Conservation (phyloP, 495 filamentous ascomycete genomes). For the Xanthoparmelia taractica region DNA sequence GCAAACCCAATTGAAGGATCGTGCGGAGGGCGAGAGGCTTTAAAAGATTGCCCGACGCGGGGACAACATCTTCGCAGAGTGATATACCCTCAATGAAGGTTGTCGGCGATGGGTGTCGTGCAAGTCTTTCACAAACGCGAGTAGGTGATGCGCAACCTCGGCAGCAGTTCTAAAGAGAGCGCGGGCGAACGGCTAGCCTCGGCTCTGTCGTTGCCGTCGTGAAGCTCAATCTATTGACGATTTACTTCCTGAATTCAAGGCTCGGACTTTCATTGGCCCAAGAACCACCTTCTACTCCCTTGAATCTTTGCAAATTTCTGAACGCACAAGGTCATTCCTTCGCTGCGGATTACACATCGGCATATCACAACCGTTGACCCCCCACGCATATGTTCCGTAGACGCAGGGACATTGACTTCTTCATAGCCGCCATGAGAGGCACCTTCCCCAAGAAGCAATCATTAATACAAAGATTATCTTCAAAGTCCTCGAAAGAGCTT, state of each 20-base stretch:
- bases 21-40: neutral
- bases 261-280: neutral
- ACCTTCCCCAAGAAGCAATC: neutral
- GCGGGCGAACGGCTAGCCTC: neutral
- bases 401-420: neutral
- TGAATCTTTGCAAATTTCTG: neutral
- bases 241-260: neutral
- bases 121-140: no score
- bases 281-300: neutral
- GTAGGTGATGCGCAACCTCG: no score
- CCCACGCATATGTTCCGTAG: neutral
- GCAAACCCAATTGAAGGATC: neutral
- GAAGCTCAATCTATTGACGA: neutral
- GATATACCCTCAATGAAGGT: neutral
- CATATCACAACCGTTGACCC: neutral
- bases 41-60: neutral
- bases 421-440: constrained; percentile 9
- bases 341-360: neutral
- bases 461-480: neutral
- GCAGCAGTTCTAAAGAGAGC: no score
- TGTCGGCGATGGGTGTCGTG: neutral
- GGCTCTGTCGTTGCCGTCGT: neutral
- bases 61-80: neutral
- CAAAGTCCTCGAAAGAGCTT: neutral
- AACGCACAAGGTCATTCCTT: neutral